Evolutionary conservation across 345 rosid species (phyloP), one percentile per base, ranked within the genome.

Genomic region (Stellera chamaejasme): DNA sequence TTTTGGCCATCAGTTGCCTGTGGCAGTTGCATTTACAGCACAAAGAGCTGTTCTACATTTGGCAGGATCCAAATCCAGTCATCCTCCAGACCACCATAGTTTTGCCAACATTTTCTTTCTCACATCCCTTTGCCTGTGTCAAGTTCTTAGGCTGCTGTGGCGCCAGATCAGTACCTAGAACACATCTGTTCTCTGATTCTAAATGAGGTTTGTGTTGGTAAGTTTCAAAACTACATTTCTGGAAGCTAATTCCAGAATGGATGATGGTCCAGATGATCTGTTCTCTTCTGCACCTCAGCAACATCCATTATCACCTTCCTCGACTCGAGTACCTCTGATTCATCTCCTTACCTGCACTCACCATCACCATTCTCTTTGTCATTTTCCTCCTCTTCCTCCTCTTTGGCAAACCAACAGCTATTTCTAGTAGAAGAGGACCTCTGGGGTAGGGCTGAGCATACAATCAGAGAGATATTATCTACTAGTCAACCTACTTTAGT

Each of bases 381-480:
- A 3, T 56, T 48, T 50, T 63, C 48, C 9, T 32, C 23, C 0
- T 59, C 56, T 53, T 61, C 78, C 67, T 63, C 71, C 12, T 27
- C 67, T 28, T 67, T 62, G 3, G 69, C 56, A 57, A 69, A 49
- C 63, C 59, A 16, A 6, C 57, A 61, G 36, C 74, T 79, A 32
- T 66, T 82, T 58, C 61, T 76, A 53, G 58, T 81, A 66, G 82
- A 79, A 56, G 45, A 44, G 6, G 93, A 88, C 41, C 74, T 74
- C 28, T 88, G 93, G 96, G 58, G 62, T 60, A 55, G 82, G 71
- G 87, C 90, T 50, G 98, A 92, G 72, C 63, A 75, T 53, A 88
- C 93, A 72, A 76, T 65, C 71, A 72, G 66, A 49, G 98, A 92
- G 76, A 84, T 92, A 68, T 72, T 92, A 45, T 68, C 68, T 67